Evolutionary conservation across 1,139 yeast genomes (phyloP).

Genomic region (Pichia sp.): DNA sequence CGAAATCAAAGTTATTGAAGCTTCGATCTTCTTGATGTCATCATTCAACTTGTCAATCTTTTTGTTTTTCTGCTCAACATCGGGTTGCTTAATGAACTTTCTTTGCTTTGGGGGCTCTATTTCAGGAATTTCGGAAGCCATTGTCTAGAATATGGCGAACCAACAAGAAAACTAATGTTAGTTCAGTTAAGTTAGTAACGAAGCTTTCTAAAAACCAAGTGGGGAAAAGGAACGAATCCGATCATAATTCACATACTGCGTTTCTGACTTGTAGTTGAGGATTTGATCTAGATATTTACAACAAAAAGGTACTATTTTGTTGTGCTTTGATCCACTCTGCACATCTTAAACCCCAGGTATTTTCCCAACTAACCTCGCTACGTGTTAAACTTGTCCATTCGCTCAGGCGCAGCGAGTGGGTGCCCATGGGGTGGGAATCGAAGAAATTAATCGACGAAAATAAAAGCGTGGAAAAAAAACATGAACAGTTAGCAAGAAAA

Average conservation of each 20-base stretch:
- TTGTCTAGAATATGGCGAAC: background rate
- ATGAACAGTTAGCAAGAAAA: background rate
- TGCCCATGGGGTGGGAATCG: background rate
- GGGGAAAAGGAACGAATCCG: background rate
- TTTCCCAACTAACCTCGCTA: background rate
- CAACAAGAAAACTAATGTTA: background rate
- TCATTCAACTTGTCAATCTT: slow-evolving; percentile 56
- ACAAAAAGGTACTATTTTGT: background rate
- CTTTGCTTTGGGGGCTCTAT: slow-evolving; percentile 32
- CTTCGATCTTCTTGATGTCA: slow-evolving; percentile 69
- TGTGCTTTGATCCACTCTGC: too few relatives aligned
- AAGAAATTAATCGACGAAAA: background rate
- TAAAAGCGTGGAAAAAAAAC: too few relatives aligned
- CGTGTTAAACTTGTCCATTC: slow-evolving; percentile 2
- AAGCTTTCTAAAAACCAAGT: background rate
- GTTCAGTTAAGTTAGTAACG: background rate
- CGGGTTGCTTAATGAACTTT: slow-evolving; percentile 72
- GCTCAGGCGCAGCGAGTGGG: slow-evolving; percentile 1
- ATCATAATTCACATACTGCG: background rate
- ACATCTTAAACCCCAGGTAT: too few relatives aligned
- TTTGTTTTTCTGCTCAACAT: slow-evolving; percentile 57
- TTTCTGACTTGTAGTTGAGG: background rate
- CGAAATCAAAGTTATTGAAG: slow-evolving; percentile 39
- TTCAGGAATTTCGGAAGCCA: slow-evolving; percentile 19
- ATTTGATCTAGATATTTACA: background rate